phyloP scores from a whole-genome alignment of 768 basidiomycete species.

The Tricholoma sp. region DNA sequence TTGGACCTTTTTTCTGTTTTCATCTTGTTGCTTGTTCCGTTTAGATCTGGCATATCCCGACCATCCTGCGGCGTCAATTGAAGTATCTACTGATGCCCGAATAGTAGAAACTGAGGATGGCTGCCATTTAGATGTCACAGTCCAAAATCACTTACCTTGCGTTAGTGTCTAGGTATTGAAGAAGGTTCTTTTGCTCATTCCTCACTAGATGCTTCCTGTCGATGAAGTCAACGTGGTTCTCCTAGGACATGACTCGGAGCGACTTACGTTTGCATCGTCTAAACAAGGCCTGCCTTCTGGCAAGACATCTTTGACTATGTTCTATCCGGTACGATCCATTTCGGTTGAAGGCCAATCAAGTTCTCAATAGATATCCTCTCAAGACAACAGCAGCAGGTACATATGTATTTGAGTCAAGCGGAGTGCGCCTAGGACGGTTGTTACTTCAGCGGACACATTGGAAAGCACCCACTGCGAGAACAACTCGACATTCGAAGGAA shows the following conservation, averaged over 20 bases:
- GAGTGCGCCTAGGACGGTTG: slow-evolving; percentile 60
- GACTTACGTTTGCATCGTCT: slow-evolving; percentile 47
- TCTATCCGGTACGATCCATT: slow-evolving; percentile 59
- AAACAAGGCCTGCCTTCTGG: slow-evolving; percentile 50
- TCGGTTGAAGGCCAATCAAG: neutral
- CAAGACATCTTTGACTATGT: slow-evolving; percentile 48
- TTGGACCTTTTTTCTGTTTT: neutral
- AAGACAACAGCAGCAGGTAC: slow-evolving; percentile 70
- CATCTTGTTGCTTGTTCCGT: slow-evolving; percentile 1
- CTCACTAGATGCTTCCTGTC: slow-evolving; percentile 48
- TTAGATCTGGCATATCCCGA: slow-evolving; percentile 64
- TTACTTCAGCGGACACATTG: slow-evolving; percentile 61
- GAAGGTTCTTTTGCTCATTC: slow-evolving; percentile 2
- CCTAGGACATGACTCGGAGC: slow-evolving; percentile 57
- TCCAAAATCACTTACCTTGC: slow-evolving; percentile 70
- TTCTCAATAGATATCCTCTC: neutral
- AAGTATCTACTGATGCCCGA: slow-evolving; percentile 40
- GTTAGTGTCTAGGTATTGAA: slow-evolving; percentile 40
- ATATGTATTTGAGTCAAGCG: slow-evolving; percentile 62
- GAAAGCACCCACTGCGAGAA: slow-evolving; percentile 25
- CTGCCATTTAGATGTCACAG: slow-evolving; percentile 49
- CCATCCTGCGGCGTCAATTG: slow-evolving; percentile 62
- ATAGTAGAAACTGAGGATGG: slow-evolving; percentile 63
- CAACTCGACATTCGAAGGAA: slow-evolving; percentile 21
- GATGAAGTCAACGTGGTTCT: slow-evolving; percentile 62